phyloP scores from a whole-genome alignment of 345 rosid species.

The Toxicodendron radicans region DNA sequence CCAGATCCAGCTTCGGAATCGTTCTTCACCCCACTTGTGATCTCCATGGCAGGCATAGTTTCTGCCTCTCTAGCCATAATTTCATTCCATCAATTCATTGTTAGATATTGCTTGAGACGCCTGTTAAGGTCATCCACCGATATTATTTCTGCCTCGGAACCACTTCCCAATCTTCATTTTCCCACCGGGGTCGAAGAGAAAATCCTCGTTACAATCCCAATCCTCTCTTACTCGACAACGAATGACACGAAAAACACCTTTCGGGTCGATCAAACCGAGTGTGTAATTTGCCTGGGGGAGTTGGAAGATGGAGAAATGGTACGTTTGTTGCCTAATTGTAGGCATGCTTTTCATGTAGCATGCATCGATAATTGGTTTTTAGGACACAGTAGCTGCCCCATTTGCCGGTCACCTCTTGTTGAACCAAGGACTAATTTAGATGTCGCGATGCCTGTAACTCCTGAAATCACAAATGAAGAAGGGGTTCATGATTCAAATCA shows the following conservation, averaged over 20 bases:
- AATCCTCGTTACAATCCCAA: constrained; percentile 42
- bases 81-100: constrained; percentile 37
- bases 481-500: background rate
- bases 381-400: constrained; percentile 60
- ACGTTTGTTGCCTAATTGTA: constrained; percentile 63
- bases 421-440: background rate
- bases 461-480: background rate
- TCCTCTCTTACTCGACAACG: constrained; percentile 25
- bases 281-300: constrained; percentile 55
- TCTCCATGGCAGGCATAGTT: constrained; percentile 37
- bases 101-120: constrained; percentile 27
- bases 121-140: background rate
- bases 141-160: background rate
- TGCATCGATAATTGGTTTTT: constrained; percentile 75
- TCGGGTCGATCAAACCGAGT: constrained; percentile 36
- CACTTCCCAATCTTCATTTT: background rate
- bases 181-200: constrained; percentile 34
- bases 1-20: constrained; percentile 13
- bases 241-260: background rate
- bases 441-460: background rate
- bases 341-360: constrained; percentile 66
- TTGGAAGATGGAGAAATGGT: constrained; percentile 51
- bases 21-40: constrained; percentile 36
- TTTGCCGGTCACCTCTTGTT: constrained; percentile 48
- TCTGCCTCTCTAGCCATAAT: constrained; percentile 25